These are phyloP conservation scores for Iris macrosiphon DNA, from an alignment of 106 monocot genomes.

Conservation along the genomic window DNA sequence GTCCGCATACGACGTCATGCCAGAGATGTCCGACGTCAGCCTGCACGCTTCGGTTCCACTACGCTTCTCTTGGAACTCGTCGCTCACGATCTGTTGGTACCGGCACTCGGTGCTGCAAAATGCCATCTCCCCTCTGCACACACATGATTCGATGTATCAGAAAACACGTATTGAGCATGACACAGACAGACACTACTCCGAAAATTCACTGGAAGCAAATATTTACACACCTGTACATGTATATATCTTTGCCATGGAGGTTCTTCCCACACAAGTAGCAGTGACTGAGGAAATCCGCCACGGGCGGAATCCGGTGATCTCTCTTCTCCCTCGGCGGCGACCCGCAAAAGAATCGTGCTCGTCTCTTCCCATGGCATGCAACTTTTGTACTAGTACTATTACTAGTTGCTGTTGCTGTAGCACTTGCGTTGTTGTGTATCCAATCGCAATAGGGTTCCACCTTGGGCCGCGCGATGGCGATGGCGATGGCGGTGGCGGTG, in stretches of 20 bases:
- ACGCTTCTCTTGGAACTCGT: slow-evolving; percentile 48
- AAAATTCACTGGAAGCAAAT: background rate
- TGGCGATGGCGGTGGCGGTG: too few relatives aligned
- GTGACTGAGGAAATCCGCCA: slow-evolving; percentile 44
- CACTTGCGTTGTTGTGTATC: too few relatives aligned
- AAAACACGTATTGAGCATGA: too few relatives aligned
- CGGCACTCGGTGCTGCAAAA: slow-evolving; percentile 71
- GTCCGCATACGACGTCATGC: slow-evolving; percentile 20
- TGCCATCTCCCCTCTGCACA: slow-evolving; percentile 56
- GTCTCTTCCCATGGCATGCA: too few relatives aligned
- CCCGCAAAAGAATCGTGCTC: background rate
- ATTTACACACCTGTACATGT: slow-evolving; percentile 75
- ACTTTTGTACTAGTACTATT: too few relatives aligned
- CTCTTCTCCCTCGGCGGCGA: background rate
- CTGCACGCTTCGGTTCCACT: slow-evolving; percentile 8
- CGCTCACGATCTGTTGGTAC: slow-evolving; percentile 38
- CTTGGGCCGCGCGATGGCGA: too few relatives aligned
- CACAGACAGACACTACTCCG: too few relatives aligned
- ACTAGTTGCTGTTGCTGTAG: too few relatives aligned
- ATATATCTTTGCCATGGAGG: slow-evolving; percentile 66
- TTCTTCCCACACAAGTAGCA: slow-evolving; percentile 56
- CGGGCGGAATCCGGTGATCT: slow-evolving; percentile 5
- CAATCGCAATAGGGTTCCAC: too few relatives aligned
- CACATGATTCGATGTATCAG: too few relatives aligned
- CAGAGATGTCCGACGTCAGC: slow-evolving; percentile 4